A percentile compares a stretch with the other conserved stretches of the same genome.
Conservation (phyloP, 2,329 filamentous ascomycete species). For the Microcera coccophila region DNA sequence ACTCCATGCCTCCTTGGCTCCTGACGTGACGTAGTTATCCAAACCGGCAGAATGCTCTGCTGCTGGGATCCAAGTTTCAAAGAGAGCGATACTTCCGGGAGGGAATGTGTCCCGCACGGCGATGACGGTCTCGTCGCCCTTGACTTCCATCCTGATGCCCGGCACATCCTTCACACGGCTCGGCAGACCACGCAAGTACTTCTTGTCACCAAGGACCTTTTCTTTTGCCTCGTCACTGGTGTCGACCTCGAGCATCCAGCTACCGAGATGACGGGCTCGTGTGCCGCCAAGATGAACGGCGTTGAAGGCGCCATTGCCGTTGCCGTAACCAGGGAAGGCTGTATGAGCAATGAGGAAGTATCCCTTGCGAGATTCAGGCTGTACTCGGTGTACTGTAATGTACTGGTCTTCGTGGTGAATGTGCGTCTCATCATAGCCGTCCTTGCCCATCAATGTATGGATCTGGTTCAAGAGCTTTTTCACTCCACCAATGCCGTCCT, state of each 20-base stretch:
- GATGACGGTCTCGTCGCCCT: constrained; percentile 72
- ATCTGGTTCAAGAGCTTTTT: constrained; percentile 94
- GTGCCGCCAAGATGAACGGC: constrained; percentile 80
- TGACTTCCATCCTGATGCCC: constrained; percentile 68
- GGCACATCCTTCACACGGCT: constrained; percentile 72
- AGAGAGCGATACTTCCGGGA: constrained; percentile 89
- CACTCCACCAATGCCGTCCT: constrained; percentile 81
- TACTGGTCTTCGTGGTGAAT: constrained; percentile 96
- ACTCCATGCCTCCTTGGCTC: constrained; percentile 72
- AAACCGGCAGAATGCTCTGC: constrained; percentile 80
- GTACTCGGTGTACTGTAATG: constrained; percentile 91
- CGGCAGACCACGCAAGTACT: constrained; percentile 74
- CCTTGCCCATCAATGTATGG: constrained; percentile 91
- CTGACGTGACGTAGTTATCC: constrained; percentile 81
- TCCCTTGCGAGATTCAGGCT: constrained; percentile 86
- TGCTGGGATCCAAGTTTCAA: constrained; percentile 91
- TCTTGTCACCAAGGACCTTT: constrained; percentile 63
- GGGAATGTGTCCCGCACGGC: constrained; percentile 79
- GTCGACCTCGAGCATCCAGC: constrained; percentile 90
- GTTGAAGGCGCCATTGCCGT: constrained; percentile 74
- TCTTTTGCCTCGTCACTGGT: constrained; percentile 65
- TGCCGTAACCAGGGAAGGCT: constrained; percentile 86
- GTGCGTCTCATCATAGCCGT: constrained; percentile 91
- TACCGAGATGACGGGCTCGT: constrained; percentile 78
- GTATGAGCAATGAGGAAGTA: constrained; percentile 96